Conservation (phyloP, 352 stramenopile genomes). For the Phytophthora cajani region DNA sequence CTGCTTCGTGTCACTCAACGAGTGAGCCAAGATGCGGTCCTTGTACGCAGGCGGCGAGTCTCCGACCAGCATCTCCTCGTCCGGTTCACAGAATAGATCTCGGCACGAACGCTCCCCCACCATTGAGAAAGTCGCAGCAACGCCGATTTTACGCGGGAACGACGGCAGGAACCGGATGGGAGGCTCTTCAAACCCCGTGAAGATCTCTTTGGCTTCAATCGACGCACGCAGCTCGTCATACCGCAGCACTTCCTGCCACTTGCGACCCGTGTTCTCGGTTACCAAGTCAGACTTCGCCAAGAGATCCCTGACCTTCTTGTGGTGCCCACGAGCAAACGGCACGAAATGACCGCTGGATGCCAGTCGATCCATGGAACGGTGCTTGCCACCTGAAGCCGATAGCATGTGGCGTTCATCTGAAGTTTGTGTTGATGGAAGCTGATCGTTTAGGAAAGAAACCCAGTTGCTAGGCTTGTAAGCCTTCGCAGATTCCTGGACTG, state of each 20-base stretch:
- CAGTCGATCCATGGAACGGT: constrained; percentile 22
- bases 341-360: constrained; percentile 26
- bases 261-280: constrained; percentile 56
- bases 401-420: constrained; percentile 11
- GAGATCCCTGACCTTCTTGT: constrained; percentile 73
- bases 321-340: constrained; percentile 34
- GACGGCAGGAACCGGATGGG: constrained; percentile 78
- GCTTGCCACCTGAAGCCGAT: constrained; percentile 29
- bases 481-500: constrained; percentile 5
- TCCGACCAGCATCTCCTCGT: constrained; percentile 38
- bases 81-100: constrained; percentile 56
- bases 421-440: constrained; percentile 38
- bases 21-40: constrained; percentile 76
- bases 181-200: constrained; percentile 88
- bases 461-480: constrained; percentile 33
- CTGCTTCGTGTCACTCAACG: constrained; percentile 65
- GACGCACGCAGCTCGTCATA: constrained; percentile 74
- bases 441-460: constrained; percentile 57
- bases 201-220: constrained; percentile 84
- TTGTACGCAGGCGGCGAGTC: constrained; percentile 67
- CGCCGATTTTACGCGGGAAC: constrained; percentile 69
- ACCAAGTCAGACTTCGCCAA: constrained; percentile 70
- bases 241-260: constrained; percentile 79
- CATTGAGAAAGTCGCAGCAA: constrained; percentile 70
- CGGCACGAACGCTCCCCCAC: constrained; percentile 63